A percentile compares a stretch with the other conserved stretches of the same genome.
These are phyloP conservation scores for Malassezia vespertilionis DNA, from an alignment of 1,284 basidiomycete species.

Conservation along the genomic window DNA sequence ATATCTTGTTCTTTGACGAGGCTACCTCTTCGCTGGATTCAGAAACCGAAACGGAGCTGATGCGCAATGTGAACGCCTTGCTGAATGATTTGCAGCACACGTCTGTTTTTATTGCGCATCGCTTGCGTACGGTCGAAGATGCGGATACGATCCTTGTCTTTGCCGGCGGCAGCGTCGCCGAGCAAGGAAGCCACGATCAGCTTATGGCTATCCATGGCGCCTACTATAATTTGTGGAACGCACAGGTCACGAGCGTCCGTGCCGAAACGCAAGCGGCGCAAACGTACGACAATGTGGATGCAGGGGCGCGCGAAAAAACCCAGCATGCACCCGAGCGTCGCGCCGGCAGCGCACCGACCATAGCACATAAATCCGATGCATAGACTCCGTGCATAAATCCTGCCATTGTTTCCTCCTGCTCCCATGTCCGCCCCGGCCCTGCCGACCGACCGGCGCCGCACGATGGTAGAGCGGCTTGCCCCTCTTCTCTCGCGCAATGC, in stretches of 20 bases:
- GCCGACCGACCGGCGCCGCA: too few relatives aligned
- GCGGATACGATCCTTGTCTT: constrained; percentile 50
- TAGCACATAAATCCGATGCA: too few relatives aligned
- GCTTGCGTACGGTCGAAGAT: constrained; percentile 78
- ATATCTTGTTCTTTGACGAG: constrained; percentile 94
- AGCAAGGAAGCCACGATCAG: constrained; percentile 34
- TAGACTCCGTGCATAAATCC: too few relatives aligned
- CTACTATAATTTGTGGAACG: constrained; percentile 41
- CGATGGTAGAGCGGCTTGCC: too few relatives aligned
- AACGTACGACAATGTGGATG: too few relatives aligned
- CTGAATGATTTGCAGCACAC: constrained; percentile 69
- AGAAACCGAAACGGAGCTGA: constrained; percentile 84
- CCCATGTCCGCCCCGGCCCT: too few relatives aligned
- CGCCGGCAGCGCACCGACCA: too few relatives aligned
- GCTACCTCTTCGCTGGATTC: constrained; percentile 91
- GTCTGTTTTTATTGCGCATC: constrained; percentile 64
- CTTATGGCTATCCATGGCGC: constrained; percentile 28
- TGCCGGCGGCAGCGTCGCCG: constrained; percentile 26
- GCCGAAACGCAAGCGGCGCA: background rate
- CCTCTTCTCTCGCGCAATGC: too few relatives aligned
- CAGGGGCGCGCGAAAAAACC: too few relatives aligned
- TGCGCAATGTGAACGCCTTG: constrained; percentile 79
- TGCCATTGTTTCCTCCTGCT: too few relatives aligned
- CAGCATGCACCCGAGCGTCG: too few relatives aligned
- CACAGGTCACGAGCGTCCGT: constrained; percentile 18